A percentile compares a stretch with the other conserved stretches of the same genome.
These are phyloP conservation scores for Trypanosoma melophagium DNA, from an alignment of 208 protist species.

Conservation along the genomic window DNA sequence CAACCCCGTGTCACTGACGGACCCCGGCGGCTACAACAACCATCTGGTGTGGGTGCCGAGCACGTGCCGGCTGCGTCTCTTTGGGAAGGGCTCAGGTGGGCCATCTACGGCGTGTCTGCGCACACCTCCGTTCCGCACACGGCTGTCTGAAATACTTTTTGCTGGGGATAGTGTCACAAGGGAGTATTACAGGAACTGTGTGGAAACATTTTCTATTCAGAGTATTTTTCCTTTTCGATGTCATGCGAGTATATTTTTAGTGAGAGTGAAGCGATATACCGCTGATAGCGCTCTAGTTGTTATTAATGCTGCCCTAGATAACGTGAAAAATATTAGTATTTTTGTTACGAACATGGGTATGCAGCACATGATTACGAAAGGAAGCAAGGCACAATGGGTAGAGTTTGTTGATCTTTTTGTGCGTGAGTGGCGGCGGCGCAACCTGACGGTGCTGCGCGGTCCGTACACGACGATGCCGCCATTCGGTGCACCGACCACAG, in stretches of 20 bases:
- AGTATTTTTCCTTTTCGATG: too few relatives aligned
- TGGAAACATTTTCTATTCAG: too few relatives aligned
- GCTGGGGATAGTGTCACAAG: background rate
- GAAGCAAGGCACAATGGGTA: conserved; percentile 1
- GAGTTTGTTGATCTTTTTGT: conserved; percentile 17
- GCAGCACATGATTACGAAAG: background rate
- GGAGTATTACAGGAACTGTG: background rate
- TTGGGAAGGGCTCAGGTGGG: too few relatives aligned
- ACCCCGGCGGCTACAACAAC: background rate
- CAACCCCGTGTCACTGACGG: background rate
- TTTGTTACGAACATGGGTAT: conserved; percentile 25
- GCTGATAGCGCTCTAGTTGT: background rate
- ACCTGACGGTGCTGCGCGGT: conserved; percentile 8
- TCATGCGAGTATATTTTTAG: background rate
- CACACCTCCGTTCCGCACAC: background rate
- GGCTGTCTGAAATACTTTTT: background rate
- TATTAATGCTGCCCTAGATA: background rate
- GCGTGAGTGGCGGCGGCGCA: background rate
- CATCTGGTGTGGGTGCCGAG: too few relatives aligned
- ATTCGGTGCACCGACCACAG: background rate
- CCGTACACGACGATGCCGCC: conserved; percentile 9
- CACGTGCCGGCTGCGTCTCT: too few relatives aligned
- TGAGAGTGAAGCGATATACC: background rate
- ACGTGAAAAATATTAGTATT: background rate
- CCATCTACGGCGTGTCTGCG: background rate